These are phyloP conservation scores for Linum tenue DNA, from an alignment of 345 rosid genomes.

Conservation along the genomic window DNA sequence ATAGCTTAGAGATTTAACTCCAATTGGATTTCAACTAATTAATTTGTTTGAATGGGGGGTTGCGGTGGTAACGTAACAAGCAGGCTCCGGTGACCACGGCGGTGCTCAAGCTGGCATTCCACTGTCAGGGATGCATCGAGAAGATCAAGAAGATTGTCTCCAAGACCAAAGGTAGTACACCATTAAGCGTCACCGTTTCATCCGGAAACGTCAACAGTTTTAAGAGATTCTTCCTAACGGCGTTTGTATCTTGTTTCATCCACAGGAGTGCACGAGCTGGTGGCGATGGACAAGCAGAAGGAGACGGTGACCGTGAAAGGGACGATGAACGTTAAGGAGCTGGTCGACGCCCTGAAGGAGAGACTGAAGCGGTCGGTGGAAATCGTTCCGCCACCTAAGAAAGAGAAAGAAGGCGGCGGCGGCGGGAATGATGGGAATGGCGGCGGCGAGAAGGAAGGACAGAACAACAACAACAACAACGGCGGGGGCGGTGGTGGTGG, in stretches of 20 bases:
- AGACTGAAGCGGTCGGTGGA: slow-evolving; percentile 50
- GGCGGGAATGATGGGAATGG: slow-evolving; percentile 16
- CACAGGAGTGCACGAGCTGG: slow-evolving; percentile 45
- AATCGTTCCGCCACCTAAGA: slow-evolving; percentile 60
- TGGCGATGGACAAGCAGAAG: slow-evolving; percentile 41
- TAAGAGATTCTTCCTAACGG: not conserved
- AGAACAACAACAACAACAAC: slow-evolving; percentile 18
- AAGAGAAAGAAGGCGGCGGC: slow-evolving; percentile 22
- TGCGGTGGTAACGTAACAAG: too few relatives aligned
- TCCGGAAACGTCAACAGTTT: not conserved
- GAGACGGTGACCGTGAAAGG: slow-evolving; percentile 64
- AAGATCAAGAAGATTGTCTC: slow-evolving; percentile 43
- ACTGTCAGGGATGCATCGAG: slow-evolving; percentile 68
- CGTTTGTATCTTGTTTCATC: not conserved
- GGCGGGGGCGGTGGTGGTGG: slow-evolving; percentile 26
- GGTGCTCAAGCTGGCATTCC: slow-evolving; percentile 48
- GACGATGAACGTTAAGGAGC: slow-evolving; percentile 50
- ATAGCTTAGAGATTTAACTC: too few relatives aligned
- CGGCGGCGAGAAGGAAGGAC: slow-evolving; percentile 2
- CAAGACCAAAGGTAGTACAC: slow-evolving; percentile 46
- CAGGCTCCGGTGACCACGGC: slow-evolving; percentile 57
- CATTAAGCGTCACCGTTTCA: not conserved
- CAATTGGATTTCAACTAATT: not conserved
- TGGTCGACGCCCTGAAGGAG: slow-evolving; percentile 38
- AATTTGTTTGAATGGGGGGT: too few relatives aligned